phyloP scores from a whole-genome alignment of 495 filamentous ascomycete species.

The Jackrogersella multiformis region DNA sequence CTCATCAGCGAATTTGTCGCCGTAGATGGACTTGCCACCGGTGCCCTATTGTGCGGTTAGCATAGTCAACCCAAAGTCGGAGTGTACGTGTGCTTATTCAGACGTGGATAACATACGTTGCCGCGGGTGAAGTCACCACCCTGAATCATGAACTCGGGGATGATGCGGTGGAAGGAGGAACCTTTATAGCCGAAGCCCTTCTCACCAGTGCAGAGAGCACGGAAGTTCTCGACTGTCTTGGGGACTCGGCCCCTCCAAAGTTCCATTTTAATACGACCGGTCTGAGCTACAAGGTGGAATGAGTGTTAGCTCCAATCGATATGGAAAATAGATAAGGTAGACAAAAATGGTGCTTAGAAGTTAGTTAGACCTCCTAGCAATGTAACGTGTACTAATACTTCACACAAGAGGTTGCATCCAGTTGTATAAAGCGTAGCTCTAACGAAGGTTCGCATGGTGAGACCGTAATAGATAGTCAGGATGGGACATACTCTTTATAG shows the following conservation, averaged over 20 bases:
- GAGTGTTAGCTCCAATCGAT: constrained; percentile 40
- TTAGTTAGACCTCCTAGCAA: constrained; percentile 14
- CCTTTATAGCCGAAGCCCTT: constrained; percentile 86
- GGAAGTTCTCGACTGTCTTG: constrained; percentile 94
- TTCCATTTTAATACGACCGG: constrained; percentile 85
- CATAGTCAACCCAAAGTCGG: background rate
- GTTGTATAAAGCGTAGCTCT: constrained; percentile 7
- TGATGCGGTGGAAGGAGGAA: constrained; percentile 94
- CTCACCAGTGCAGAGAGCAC: constrained; percentile 89
- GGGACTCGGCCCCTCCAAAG: constrained; percentile 90
- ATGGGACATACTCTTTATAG: constrained; percentile 66
- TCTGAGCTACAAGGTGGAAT: constrained; percentile 65
- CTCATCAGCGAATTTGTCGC: constrained; percentile 85
- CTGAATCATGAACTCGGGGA: constrained; percentile 98
- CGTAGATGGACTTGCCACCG: constrained; percentile 88
- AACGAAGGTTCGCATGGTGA: background rate
- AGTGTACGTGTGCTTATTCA: background rate
- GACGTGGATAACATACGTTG: constrained; percentile 69
- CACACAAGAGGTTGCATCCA: background rate
- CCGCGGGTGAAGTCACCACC: constrained; percentile 98
- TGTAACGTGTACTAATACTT: background rate
- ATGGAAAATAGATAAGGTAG: background rate
- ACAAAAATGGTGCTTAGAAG: background rate
- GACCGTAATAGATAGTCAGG: constrained; percentile 24
- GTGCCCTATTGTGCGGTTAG: constrained; percentile 67